Percentiles rank a stretch among this genome's conserved stretches.
These are phyloP conservation scores for Panus rudis DNA, from an alignment of 768 basidiomycete genomes.

Conservation along the genomic window DNA sequence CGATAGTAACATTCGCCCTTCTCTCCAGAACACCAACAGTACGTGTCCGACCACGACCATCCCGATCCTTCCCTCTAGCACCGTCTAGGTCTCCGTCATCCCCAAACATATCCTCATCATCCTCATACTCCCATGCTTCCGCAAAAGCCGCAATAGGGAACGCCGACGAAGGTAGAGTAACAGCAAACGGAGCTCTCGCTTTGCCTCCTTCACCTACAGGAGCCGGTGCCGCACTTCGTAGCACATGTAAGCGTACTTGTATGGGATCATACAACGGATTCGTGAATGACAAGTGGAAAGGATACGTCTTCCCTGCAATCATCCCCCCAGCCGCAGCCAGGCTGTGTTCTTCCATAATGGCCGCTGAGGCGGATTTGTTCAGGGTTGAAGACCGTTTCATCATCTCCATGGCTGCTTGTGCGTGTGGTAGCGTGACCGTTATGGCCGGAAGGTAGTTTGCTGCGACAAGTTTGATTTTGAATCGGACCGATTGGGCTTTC, in stretches of 20 bases:
- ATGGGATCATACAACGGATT: conserved; percentile 97
- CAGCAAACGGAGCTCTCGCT: conserved; percentile 66
- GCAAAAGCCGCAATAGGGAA: conserved; percentile 88
- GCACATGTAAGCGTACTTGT: conserved; percentile 79
- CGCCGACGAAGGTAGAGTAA: conserved; percentile 68
- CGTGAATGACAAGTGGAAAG: conserved; percentile 84
- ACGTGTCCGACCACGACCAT: conserved; percentile 39
- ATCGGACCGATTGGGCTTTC: conserved; percentile 89
- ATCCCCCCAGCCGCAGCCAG: conserved; percentile 37
- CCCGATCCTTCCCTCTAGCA: conserved; percentile 35
- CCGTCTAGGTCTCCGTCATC: conserved; percentile 35
- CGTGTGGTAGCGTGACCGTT: conserved; percentile 59
- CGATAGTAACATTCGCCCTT: conserved; percentile 81
- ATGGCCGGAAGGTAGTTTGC: conserved; percentile 91
- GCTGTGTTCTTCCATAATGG: conserved; percentile 14
- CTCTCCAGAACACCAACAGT: conserved; percentile 81
- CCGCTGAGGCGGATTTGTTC: conserved; percentile 26
- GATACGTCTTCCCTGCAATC: conserved; percentile 74
- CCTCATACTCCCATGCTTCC: conserved; percentile 98
- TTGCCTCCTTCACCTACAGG: conserved; percentile 41
- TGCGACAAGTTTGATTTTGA: conserved; percentile 97
- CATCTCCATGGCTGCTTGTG: conserved; percentile 30
- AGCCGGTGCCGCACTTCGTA: conserved; percentile 41
- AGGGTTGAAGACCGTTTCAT: conserved; percentile 33
- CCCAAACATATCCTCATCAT: conserved; percentile 77